A percentile compares a stretch with the other conserved stretches of the same genome.
phyloP scores from a whole-genome alignment of 768 basidiomycete genomes.

The Pulveroboletus frians region DNA sequence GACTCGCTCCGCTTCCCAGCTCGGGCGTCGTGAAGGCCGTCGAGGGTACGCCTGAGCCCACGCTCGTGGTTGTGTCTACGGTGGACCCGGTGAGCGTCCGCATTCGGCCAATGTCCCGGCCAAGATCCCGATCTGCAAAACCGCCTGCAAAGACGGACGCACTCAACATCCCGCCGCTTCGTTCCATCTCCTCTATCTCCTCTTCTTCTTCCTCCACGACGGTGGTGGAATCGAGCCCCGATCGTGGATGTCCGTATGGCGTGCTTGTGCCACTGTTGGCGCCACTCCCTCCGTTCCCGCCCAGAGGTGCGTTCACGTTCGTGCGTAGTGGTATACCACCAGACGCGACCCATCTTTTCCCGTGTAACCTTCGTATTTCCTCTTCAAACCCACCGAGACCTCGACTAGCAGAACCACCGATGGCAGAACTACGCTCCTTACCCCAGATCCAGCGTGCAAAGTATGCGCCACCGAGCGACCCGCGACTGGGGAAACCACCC shows the following conservation, averaged over 20 bases:
- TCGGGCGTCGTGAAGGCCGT: slow-evolving; percentile 64
- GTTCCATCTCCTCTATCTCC: slow-evolving; percentile 57
- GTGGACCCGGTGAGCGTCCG: slow-evolving; percentile 54
- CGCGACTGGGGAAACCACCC: slow-evolving; percentile 61
- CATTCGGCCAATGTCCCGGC: slow-evolving; percentile 37
- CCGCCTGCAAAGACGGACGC: slow-evolving; percentile 33
- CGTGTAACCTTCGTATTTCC: slow-evolving; percentile 64
- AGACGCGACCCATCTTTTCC: slow-evolving; percentile 69
- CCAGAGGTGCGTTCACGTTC: slow-evolving; percentile 43
- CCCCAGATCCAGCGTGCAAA: slow-evolving; percentile 86
- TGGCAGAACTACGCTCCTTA: slow-evolving; percentile 41
- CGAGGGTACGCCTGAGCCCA: slow-evolving; percentile 38
- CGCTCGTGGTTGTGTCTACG: slow-evolving; percentile 29
- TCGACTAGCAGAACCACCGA: slow-evolving; percentile 26
- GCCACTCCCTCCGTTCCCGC: slow-evolving; percentile 39
- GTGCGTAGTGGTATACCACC: slow-evolving; percentile 57
- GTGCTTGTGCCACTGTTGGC: slow-evolving; percentile 66
- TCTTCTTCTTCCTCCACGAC: slow-evolving; percentile 76
- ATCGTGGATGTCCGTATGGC: slow-evolving; percentile 51
- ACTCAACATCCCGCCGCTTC: slow-evolving; percentile 22
- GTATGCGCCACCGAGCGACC: slow-evolving; percentile 70
- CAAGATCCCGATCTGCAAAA: slow-evolving; percentile 39
- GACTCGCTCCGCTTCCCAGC: slow-evolving; percentile 32
- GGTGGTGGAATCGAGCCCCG: slow-evolving; percentile 49
- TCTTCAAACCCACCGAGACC: slow-evolving; percentile 69